A percentile compares a stretch with the other conserved stretches of the same genome.
These are phyloP conservation scores for Picea abies DNA, from an alignment of 83 land plant species.

Conservation along the genomic window DNA sequence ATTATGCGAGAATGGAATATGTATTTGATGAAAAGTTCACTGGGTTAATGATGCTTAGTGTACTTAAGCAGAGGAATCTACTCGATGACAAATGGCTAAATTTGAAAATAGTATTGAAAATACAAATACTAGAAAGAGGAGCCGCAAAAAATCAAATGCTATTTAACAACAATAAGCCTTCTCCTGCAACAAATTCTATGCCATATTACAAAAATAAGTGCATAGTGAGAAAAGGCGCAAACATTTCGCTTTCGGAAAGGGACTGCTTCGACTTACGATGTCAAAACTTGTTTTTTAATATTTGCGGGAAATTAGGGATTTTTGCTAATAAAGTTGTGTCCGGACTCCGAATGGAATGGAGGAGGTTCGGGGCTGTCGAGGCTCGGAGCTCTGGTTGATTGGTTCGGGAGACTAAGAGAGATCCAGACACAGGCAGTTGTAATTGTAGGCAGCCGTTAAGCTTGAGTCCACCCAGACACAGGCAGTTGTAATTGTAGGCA, in stretches of 20 bases:
- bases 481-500: background rate
- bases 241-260: slow-evolving; percentile 14
- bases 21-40: slow-evolving; percentile 13
- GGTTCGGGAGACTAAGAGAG: background rate
- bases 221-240: slow-evolving; percentile 17
- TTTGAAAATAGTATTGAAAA: slow-evolving; percentile 6
- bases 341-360: background rate
- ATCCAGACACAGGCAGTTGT: background rate
- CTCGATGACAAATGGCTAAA: background rate
- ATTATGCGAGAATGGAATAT: background rate
- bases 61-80: background rate
- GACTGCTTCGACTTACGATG: slow-evolving; percentile 17
- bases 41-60: slow-evolving; percentile 14
- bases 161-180: slow-evolving; percentile 1
- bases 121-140: background rate
- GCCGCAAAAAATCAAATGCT: slow-evolving; percentile 14
- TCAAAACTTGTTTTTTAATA: slow-evolving; percentile 10
- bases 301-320: slow-evolving; percentile 17
- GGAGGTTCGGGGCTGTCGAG: background rate
- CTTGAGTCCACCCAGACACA: background rate
- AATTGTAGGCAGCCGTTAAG: slow-evolving; percentile 11
- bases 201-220: slow-evolving; percentile 7
- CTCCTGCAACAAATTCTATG: slow-evolving; percentile 2
- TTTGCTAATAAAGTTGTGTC: slow-evolving; percentile 10
- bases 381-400: background rate